Conservation (phyloP, 108 stramenopile genomes). For the Nannochloropsis oceanica region DNA sequence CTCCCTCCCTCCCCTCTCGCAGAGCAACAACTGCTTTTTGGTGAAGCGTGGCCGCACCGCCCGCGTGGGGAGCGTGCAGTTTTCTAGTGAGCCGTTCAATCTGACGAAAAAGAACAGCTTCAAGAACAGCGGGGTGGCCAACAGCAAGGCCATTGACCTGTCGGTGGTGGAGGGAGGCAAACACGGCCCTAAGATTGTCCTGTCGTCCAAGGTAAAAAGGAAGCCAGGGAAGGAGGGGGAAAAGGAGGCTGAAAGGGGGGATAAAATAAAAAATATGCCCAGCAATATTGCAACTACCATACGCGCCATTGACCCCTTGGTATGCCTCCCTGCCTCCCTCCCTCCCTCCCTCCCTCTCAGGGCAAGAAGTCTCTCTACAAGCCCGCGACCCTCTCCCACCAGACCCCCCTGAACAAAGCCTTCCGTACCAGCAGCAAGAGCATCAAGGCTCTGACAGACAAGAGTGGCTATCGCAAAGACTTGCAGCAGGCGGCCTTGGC, state of each 20-base stretch:
- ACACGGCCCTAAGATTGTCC: not conserved
- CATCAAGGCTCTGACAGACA: not conserved
- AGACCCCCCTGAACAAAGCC: not conserved
- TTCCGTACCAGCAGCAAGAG: not conserved
- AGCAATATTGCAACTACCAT: not conserved
- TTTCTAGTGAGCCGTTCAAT: not conserved
- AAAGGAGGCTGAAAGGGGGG: not conserved
- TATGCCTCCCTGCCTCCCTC: not conserved
- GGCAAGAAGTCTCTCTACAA: not conserved
- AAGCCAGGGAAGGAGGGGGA: not conserved
- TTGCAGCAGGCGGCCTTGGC: not conserved
- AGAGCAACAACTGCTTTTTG: not conserved
- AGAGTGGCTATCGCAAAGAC: not conserved
- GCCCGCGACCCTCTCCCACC: not conserved
- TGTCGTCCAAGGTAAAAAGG: not conserved
- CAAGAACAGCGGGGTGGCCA: not conserved
- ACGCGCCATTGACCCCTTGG: not conserved
- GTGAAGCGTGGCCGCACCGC: not conserved
- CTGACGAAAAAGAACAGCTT: not conserved
- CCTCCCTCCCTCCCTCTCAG: not conserved
- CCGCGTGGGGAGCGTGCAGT: not conserved
- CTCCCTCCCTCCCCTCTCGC: not conserved
- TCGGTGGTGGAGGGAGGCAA: not conserved
- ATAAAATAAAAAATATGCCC: not conserved
- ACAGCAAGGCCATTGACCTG: slow-evolving; percentile 1